Evolutionary conservation across 2,329 filamentous ascomycete genomes (phyloP), one percentile per base, ranked within the genome.

Genomic region (Ophiostoma sp.): DNA sequence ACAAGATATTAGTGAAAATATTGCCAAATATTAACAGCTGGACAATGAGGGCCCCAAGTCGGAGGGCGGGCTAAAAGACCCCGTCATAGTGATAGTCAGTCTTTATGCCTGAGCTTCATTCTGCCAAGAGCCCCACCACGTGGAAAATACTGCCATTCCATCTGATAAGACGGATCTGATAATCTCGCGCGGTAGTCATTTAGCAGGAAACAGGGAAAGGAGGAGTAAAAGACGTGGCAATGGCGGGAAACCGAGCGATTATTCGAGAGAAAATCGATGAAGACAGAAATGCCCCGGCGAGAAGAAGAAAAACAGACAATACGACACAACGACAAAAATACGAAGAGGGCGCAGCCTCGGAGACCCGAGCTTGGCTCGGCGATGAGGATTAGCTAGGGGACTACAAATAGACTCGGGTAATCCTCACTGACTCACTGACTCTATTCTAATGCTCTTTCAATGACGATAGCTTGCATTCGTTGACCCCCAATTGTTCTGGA

Each of bases 121-220:
- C 23, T 27, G 52, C 52, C 52, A 57, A 57, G 52, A 44, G 20
- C 15, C 27, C 17, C 64, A 31, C 35, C 60, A 68, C 57, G 54
- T 66, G 69, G 67, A 64, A 35, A 15, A 15, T 20, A 6, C 27
- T 68, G 39, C 20, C 5, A 23, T 67, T 52, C 36, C 27, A 71
- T 71, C 70, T 69, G 70, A 71, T 71, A 71, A 71, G 41, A 39
- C 64, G 57, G 36, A 71, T 71, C 70, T 71, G 70, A 71, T 71
- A 69, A 71, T 62, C 48, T 17, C 62, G 67, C 67, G 67, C 67
- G 54, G 7, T 27, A 27, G 39, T 52, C 33, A 5, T 64, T 35
- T 64, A 2, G 8, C 17, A 57, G n/a, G 13, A 57, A 13, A 31
- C 52, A 57, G 23, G 23, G n/a, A 15, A 31, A 35, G n/a, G 41